These are phyloP conservation scores for Dendrocalamus latiflorus DNA, from an alignment of 202 grass and related monocot species.

Conservation along the genomic window DNA sequence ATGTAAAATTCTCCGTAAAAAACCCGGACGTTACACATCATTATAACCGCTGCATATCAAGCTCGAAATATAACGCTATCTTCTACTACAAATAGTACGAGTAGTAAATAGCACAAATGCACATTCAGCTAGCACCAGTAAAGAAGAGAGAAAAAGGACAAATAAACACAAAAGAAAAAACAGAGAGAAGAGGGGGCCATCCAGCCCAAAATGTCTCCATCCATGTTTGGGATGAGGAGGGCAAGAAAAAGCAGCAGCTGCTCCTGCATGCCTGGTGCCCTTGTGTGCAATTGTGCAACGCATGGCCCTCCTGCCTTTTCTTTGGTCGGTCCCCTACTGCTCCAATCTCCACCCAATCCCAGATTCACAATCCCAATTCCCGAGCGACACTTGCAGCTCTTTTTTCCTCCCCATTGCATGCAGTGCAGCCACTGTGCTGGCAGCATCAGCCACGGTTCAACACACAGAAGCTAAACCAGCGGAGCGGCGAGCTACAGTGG, in stretches of 20 bases:
- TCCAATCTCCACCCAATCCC: not conserved
- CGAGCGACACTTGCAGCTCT: not conserved
- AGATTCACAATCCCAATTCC: not conserved
- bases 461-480: not conserved
- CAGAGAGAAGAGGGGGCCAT: not conserved
- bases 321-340: not conserved
- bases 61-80: not conserved
- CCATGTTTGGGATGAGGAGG: constrained; percentile 19
- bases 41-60: too few relatives aligned
- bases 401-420: not conserved
- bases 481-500: not conserved
- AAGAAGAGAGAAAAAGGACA: not conserved
- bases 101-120: not conserved
- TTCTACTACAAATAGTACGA: not conserved
- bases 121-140: not conserved
- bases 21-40: too few relatives aligned
- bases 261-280: not conserved
- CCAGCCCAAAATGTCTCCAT: not conserved
- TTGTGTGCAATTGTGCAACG: not conserved
- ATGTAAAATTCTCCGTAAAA: too few relatives aligned
- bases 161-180: not conserved
- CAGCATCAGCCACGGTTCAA: not conserved
- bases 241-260: not conserved
- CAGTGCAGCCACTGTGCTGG: too few relatives aligned
- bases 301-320: not conserved